Conservation (phyloP, 345 rosid species). For the Salix suchowensis region DNA sequence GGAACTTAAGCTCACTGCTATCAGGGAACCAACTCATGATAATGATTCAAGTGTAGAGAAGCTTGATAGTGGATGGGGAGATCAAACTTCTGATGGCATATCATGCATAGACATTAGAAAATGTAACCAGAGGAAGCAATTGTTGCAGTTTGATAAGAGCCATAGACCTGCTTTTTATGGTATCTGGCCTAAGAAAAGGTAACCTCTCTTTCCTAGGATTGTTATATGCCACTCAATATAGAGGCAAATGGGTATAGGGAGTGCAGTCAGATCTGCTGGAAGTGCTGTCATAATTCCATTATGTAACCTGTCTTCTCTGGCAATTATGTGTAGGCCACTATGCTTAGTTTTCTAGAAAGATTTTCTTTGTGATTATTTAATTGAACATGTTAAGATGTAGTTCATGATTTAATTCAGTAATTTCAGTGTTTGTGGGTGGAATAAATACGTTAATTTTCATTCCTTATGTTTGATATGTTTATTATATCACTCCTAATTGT, state of each 20-base stretch:
- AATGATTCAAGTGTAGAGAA: constrained; percentile 50
- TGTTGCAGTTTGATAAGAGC: constrained; percentile 85
- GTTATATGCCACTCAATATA: neutral
- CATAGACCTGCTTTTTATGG: constrained; percentile 92
- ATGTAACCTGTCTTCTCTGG: neutral
- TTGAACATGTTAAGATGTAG: too few relatives aligned
- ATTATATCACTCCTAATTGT: neutral
- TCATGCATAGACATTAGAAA: constrained; percentile 28
- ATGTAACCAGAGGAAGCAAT: constrained; percentile 45
- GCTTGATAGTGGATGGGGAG: constrained; percentile 46
- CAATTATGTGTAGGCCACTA: neutral
- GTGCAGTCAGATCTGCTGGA: neutral
- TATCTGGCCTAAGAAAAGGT: constrained; percentile 87
- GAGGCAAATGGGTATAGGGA: neutral
- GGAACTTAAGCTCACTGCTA: constrained; percentile 60
- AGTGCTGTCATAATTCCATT: neutral
- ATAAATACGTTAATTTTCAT: neutral
- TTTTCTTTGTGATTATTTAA: neutral
- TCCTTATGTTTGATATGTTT: neutral
- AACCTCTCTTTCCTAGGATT: constrained; percentile 7
- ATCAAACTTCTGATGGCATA: constrained; percentile 32
- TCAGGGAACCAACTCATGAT: constrained; percentile 30
- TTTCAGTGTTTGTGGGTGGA: neutral
- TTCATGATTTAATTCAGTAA: too few relatives aligned
- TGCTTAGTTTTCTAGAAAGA: neutral